Evolutionary conservation across 331 rosid species (phyloP).

Genomic region (Acacia pycnantha): DNA sequence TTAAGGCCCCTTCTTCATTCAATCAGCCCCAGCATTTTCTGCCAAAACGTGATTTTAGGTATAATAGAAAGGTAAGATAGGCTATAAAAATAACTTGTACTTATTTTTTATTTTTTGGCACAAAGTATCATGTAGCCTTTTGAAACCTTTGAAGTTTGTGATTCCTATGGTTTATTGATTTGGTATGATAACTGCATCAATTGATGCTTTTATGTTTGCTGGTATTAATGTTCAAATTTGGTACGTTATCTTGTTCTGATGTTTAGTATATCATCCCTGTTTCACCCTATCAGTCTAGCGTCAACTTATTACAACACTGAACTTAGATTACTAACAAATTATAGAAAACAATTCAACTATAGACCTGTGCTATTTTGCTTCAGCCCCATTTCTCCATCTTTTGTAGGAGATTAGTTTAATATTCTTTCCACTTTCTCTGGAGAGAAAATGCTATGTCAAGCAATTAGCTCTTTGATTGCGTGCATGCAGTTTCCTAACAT

Average conservation of each 20-base stretch:
- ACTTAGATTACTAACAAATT: not conserved
- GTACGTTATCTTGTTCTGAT: not conserved
- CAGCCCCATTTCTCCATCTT: not conserved
- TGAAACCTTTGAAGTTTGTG: conserved; percentile 17
- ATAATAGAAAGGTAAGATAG: conserved; percentile 64
- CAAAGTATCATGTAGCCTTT: not conserved
- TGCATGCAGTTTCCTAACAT: not conserved
- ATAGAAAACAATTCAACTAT: conserved; percentile 7
- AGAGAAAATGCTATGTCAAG: not conserved
- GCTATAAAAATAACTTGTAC: not conserved
- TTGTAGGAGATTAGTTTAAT: not conserved
- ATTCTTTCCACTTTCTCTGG: not conserved
- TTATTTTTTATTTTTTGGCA: conserved; percentile 1
- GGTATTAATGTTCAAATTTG: not conserved
- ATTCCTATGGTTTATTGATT: conserved; percentile 27
- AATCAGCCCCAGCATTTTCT: conserved; percentile 82
- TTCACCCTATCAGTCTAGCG: conserved; percentile 1
- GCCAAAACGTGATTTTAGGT: conserved; percentile 83
- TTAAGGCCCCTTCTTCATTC: conserved; percentile 79
- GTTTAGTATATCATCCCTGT: not conserved
- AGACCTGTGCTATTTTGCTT: not conserved
- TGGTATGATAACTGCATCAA: conserved; percentile 8
- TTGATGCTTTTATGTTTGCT: not conserved
- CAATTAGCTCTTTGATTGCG: not conserved
- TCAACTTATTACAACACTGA: not conserved